Percentiles rank a stretch among this genome's conserved stretches.
phyloP scores from a whole-genome alignment of 305 asterid genomes.

The Fraxinus xanthoxyloides region DNA sequence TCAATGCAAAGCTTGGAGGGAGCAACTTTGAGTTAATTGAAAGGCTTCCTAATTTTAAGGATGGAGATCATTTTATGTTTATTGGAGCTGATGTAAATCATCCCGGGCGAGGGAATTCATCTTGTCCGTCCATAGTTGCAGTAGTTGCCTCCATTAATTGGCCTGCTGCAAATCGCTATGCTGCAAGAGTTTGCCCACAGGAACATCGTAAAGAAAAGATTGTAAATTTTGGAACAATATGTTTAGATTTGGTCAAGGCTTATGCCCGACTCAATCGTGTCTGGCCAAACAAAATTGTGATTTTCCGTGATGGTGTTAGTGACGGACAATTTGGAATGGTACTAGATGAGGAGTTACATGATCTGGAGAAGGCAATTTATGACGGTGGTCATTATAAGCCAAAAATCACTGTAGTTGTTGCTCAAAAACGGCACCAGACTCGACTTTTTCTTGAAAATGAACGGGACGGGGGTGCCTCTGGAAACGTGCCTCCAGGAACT shows the following conservation, averaged over 20 bases:
- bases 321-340: conserved; percentile 72
- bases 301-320: conserved; percentile 77
- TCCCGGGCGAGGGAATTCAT: conserved; percentile 42
- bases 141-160: conserved; percentile 70
- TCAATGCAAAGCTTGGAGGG: conserved; percentile 74
- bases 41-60: conserved; percentile 36
- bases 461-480: conserved; percentile 28
- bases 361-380: conserved; percentile 31
- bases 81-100: conserved; percentile 84
- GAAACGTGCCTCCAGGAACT: conserved; percentile 68
- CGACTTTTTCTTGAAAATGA: conserved; percentile 41
- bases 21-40: conserved; percentile 50
- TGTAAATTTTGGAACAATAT: conserved; percentile 46
- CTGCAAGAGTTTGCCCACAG: conserved; percentile 66
- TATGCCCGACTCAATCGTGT: conserved; percentile 32
- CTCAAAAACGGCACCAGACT: conserved; percentile 67
- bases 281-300: conserved; percentile 46
- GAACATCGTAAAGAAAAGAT: conserved; percentile 49
- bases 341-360: conserved; percentile 44
- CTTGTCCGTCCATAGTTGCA: conserved; percentile 73
- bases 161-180: conserved; percentile 70
- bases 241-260: conserved; percentile 40
- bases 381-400: conserved; percentile 34
- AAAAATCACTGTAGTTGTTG: conserved; percentile 56
- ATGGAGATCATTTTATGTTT: conserved; percentile 58